Evolutionary conservation across 345 rosid species (phyloP), one percentile per base, ranked within the genome.

Genomic region (Citrus glauca): DNA sequence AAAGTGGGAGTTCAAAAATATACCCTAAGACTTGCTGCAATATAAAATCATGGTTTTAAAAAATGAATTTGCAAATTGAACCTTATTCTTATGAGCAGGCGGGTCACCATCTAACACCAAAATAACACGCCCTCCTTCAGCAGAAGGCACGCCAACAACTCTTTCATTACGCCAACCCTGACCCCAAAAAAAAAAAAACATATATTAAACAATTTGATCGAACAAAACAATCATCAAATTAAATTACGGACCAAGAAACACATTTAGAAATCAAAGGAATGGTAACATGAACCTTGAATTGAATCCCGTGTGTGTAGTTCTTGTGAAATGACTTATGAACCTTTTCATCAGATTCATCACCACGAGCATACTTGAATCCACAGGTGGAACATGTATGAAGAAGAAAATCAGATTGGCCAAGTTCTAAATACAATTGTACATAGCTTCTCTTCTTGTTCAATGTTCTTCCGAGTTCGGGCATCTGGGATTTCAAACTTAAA

Each of bases 401-500:
- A 79, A 89, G 89, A 81, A 96, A 94, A 89, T 96, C 97, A 61
- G 97, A 88, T 78, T 96, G 98, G 28, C 97, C 98, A 28, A 94
- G 77, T 38, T 96, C 97, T 77, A 94, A 81, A 88, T 94, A 90
- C 28, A 92, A 76, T 84, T 92, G 98, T 4, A 93, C 91, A 78
- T 92, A 92, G 77, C 84, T 91, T 66, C 99, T 91, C 81, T 89
- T 96, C 87, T 84, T 91, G 73, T 88, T 87, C n/a, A 89, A 83
- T 32, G 40, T 71, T 72, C 79, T 82, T 28, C 87, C 76, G 24
- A 63, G 80, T 28, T 11, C 71, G 25, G 76, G 57, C 14, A 75
- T 19, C 40, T 80, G 82, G 32, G 78, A 81, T 68, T 72, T 87
- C 79, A 13, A 35, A 64, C 30, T 1, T 48, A 14, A 65, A 71